Base-by-base conservation (phyloP, 495 filamentous ascomycete genomes). In the Apodospora peruviana region DNA sequence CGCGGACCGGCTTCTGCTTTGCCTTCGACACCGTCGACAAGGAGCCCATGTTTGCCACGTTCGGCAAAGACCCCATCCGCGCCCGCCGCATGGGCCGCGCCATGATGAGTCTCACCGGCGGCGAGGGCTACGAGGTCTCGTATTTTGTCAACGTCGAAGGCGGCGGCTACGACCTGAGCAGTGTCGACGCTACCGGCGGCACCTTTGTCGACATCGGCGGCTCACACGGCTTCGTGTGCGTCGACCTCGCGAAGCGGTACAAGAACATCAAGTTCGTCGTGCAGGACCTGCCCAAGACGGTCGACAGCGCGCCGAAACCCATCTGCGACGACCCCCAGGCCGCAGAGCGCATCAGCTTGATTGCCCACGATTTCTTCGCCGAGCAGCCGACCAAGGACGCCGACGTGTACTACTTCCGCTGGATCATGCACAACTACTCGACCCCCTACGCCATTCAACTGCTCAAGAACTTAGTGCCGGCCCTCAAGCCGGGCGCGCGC, bases 401-500 rank as follows among this genome's bases (percentile, higher is more conserved):
- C 16, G 75, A 79, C 47, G 73, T 79, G 0, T 82, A 81, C 57
- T 71, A 76, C 59, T 74, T 78, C 52, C 75, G 79, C 20, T 80
- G 72, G 72, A 77, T 79, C 46, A 54, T 83, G 43, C 80, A 82
- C 59, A 78, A 82, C 60, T 74, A 81, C 64, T 73, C 75, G 20
- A 76, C 79, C 20, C 76, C 75, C 25, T 81, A 80, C 53, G 72
- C 74, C 1, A 50, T 77, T n/a, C 66, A 72, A 45, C 73, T 83
- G 40, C 66, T 85, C 19, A 54, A 60, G 45, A 68, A 67, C 43
- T 53, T 82, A 19, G 70, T 80, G 34, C 79, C 79, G 4, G 76
- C 77, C 0, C 62, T 84, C 20, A 82, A 78, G 55, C 65, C 67
- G 2, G 76, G 76, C 39, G 69, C 78, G 9, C 68, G 68, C 35